These are phyloP conservation scores for Arctostaphylos glauca DNA, from an alignment of 148 eudicot species.

Conservation along the genomic window DNA sequence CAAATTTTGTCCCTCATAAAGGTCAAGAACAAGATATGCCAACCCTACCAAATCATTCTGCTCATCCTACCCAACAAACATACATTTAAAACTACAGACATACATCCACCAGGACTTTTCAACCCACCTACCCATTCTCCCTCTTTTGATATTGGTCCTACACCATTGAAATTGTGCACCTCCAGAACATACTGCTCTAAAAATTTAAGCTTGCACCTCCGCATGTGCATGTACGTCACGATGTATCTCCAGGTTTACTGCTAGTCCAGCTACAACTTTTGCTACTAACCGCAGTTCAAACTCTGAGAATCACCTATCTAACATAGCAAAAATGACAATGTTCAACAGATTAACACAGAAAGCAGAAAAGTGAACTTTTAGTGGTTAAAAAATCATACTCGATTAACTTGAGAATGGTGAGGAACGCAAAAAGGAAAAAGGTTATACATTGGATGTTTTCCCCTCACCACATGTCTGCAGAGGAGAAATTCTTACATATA, in stretches of 20 bases:
- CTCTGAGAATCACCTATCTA: neutral
- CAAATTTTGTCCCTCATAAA: neutral
- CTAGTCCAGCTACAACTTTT: neutral
- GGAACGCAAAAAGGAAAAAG: slow-evolving; percentile 22
- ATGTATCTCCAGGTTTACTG: neutral
- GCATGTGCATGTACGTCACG: neutral
- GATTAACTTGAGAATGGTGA: slow-evolving; percentile 12
- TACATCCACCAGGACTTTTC: neutral
- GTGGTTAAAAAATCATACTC: slow-evolving; percentile 3
- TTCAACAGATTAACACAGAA: neutral
- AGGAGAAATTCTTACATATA: slow-evolving; percentile 51
- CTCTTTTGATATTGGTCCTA: neutral
- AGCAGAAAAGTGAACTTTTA: neutral
- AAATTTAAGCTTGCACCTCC: neutral
- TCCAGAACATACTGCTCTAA: neutral
- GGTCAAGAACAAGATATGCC: neutral
- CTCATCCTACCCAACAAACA: neutral
- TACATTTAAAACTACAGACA: neutral
- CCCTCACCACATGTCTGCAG: slow-evolving; percentile 45
- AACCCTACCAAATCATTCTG: slow-evolving; percentile 2
- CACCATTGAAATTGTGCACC: neutral
- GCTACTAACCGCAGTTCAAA: neutral
- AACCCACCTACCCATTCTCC: neutral
- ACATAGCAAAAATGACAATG: neutral
- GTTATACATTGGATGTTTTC: slow-evolving; percentile 40